Evolutionary conservation across 768 basidiomycete genomes (phyloP), one percentile per base, ranked within the genome.

Genomic region (Xanthoconium purpureum): DNA sequence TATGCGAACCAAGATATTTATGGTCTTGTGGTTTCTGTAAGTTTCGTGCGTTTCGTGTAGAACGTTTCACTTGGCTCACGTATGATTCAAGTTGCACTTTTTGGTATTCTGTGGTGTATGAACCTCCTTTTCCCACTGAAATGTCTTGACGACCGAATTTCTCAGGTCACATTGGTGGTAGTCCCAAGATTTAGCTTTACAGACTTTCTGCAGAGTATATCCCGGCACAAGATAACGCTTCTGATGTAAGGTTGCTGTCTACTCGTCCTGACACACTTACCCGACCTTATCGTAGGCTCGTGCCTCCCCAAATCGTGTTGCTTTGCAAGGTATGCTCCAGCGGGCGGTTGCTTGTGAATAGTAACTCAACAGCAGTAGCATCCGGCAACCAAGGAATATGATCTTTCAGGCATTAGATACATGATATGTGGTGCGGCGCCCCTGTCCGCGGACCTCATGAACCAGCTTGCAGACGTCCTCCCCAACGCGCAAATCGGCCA

Each of bases 401-500:
- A 84, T 60, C 74, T 88, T 9, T 74, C 71, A 12, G 75, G 78
- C 49, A 74, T 88, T 47, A 80, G 79, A 53, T 79, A 75, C 55
- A 74, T 78, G 64, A 70, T 84, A 53, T 82, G 75, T 49, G 86
- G 86, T 38, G 86, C 84, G 17, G 86, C 86, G 2, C 87, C 87
- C 10, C 64, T 88, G 18, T 82, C 82, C 6, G 78, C 79, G 13
- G 83, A 84, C 44, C 73, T 87, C 12, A 75, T 82, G 70, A 52
- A 69, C 29, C 67, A 74, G 53, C 37, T 85, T 42, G 63, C 71
- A n/a, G 64, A 75, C 47, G 55, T 84, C 10, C 65, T 86, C 15
- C 84, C 85, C 1, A 82, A 85, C 53, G 82, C 83, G 11, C 70
- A 68, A n/a, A 80, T 87, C 46, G 84, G 84, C 10, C 85, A 87